phyloP scores from a whole-genome alignment of 192 early-diverging fungal genomes.

The Coemansia sp. region DNA sequence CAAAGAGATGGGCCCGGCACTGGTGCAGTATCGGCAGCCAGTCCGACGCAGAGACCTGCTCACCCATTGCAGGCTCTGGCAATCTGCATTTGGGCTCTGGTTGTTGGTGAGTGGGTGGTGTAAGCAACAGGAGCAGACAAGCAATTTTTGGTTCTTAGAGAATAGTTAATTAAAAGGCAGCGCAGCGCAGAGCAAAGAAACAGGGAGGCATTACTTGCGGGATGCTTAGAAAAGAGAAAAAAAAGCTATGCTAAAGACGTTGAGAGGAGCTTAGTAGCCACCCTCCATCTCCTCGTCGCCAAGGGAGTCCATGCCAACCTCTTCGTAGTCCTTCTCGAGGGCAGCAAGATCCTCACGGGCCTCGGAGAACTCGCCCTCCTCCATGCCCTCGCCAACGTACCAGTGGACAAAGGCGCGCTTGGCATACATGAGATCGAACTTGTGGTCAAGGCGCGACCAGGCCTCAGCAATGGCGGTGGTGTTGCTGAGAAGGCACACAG shows the following conservation, averaged over 20 bases:
- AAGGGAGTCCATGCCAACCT: slow-evolving; percentile 95
- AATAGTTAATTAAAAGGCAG: not conserved
- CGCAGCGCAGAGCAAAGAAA: not conserved
- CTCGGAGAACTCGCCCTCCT: slow-evolving; percentile 99
- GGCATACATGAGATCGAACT: slow-evolving; percentile 99
- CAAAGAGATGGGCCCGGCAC: not conserved
- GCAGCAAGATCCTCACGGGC: slow-evolving; percentile 99
- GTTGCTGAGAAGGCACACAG: slow-evolving; percentile 99
- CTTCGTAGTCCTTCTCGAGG: slow-evolving; percentile 99
- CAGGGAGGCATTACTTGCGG: not conserved
- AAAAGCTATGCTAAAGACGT: not conserved
- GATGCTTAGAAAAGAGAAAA: not conserved
- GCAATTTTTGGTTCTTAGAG: not conserved
- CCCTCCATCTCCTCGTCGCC: slow-evolving; percentile 80
- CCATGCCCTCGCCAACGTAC: slow-evolving; percentile 99
- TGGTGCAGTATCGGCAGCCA: slow-evolving; percentile 7
- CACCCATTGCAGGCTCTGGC: not conserved
- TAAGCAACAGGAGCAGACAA: not conserved
- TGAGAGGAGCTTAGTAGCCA: slow-evolving; percentile 47
- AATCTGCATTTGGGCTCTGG: not conserved
- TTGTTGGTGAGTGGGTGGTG: not conserved
- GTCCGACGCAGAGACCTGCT: not conserved
- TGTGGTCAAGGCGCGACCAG: slow-evolving; percentile 98
- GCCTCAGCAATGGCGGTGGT: slow-evolving; percentile 99
- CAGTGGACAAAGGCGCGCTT: slow-evolving; percentile 99